Conservation (phyloP, 2,329 filamentous ascomycete genomes). For the Epichloe uncinata region DNA sequence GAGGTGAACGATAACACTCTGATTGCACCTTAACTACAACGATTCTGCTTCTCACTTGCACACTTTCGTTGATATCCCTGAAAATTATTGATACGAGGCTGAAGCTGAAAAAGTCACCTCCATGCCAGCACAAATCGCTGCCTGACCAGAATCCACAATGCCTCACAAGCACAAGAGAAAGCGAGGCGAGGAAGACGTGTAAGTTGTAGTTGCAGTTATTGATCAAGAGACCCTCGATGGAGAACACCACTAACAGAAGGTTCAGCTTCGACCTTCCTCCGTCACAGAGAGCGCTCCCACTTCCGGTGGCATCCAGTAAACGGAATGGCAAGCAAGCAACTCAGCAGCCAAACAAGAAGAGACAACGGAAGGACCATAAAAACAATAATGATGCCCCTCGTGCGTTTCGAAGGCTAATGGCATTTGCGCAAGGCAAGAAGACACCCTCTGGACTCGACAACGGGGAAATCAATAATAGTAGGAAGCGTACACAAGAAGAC, state of each 20-base stretch:
- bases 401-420: no score
- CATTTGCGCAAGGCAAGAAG: no score
- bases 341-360: no score
- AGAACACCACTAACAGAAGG: conserved; percentile 7
- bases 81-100: neutral
- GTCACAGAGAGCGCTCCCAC: conserved; percentile 33
- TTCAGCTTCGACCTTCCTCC: conserved; percentile 37
- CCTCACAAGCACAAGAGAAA: conserved; percentile 74
- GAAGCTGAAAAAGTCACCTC: neutral
- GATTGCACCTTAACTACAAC: neutral
- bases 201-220: conserved; percentile 12
- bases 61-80: neutral
- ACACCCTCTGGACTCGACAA: no score
- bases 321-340: conserved; percentile 13
- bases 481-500: no score
- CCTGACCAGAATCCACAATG: conserved; percentile 34
- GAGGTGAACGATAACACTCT: neutral
- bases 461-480: no score
- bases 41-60: neutral
- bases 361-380: no score
- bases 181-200: conserved; percentile 44
- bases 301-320: conserved; percentile 29
- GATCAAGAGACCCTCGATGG: neutral
- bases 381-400: no score
- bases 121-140: conserved; percentile 5